phyloP scores from a whole-genome alignment of 208 protist genomes.

The Phytomonas sp. region DNA sequence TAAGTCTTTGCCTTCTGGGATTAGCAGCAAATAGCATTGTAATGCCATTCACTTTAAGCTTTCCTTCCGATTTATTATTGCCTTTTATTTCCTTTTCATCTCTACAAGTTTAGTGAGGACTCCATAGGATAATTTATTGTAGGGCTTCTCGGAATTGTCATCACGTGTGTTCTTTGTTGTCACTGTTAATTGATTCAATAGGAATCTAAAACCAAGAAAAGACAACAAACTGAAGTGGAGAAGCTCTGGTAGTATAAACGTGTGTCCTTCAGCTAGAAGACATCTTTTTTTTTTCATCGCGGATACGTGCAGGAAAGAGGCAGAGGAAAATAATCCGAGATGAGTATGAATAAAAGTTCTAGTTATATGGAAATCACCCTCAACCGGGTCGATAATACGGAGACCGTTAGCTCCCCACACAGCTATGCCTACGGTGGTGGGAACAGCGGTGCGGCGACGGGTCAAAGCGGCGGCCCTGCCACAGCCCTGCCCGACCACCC shows the following conservation, averaged over 20 bases:
- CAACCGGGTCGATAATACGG: constrained; percentile 66
- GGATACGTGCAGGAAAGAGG: background rate
- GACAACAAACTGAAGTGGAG: background rate
- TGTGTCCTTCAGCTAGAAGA: background rate
- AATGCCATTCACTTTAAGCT: background rate
- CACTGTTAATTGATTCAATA: background rate
- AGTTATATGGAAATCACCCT: background rate
- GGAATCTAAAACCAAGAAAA: background rate
- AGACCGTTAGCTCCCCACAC: constrained; percentile 79
- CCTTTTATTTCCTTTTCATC: background rate
- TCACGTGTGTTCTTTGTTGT: background rate
- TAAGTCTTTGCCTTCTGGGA: background rate
- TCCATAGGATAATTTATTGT: background rate
- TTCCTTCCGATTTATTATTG: background rate
- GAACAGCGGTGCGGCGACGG: background rate
- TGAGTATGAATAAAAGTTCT: background rate
- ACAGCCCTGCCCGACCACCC: constrained; percentile 57
- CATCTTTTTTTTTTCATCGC: background rate
- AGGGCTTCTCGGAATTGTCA: background rate
- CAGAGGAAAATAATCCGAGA: background rate
- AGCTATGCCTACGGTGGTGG: constrained; percentile 49
- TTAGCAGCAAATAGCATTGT: background rate
- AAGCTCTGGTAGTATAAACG: background rate
- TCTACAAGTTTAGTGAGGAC: background rate
- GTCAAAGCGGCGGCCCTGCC: constrained; percentile 18